Conservation (phyloP, 176 grass and related monocot genomes). For the Triticum dicoccoides region DNA sequence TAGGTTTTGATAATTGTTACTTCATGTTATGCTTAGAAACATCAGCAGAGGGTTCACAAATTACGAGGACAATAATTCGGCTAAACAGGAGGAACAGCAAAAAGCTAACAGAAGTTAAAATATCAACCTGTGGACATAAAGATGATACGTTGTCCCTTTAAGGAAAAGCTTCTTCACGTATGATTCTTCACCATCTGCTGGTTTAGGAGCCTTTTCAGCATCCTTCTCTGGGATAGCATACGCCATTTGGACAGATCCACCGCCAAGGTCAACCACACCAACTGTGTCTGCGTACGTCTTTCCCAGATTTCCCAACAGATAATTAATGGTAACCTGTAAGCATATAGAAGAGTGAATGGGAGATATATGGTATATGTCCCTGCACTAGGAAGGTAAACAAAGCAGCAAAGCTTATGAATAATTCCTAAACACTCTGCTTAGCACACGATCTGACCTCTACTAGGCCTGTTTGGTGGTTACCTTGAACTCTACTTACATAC, state of each 20-base stretch:
- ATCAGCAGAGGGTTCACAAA: not conserved
- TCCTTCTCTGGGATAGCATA: constrained; percentile 93
- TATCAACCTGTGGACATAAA: constrained; percentile 91
- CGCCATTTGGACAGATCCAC: constrained; percentile 98
- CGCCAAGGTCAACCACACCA: constrained; percentile 93
- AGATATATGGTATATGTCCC: not conserved
- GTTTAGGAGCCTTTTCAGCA: constrained; percentile 61
- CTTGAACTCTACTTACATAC: not conserved
- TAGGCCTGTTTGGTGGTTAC: not conserved
- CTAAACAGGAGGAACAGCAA: not conserved
- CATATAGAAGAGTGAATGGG: not conserved
- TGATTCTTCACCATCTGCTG: constrained; percentile 67
- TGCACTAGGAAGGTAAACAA: not conserved
- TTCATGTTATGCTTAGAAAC: not conserved
- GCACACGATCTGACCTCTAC: not conserved
- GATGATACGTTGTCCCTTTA: constrained; percentile 81
- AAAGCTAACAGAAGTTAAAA: not conserved
- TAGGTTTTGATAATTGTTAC: not conserved
- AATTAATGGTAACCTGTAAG: constrained; percentile 76
- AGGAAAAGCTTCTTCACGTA: constrained; percentile 91
- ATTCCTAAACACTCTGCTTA: not conserved
- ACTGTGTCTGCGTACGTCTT: constrained; percentile 78
- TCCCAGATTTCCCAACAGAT: constrained; percentile 77
- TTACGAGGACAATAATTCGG: not conserved
- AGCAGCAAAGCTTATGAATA: not conserved